These are phyloP conservation scores for Piper longum DNA, from an alignment of 164 flowering plant genomes.

Conservation along the genomic window DNA sequence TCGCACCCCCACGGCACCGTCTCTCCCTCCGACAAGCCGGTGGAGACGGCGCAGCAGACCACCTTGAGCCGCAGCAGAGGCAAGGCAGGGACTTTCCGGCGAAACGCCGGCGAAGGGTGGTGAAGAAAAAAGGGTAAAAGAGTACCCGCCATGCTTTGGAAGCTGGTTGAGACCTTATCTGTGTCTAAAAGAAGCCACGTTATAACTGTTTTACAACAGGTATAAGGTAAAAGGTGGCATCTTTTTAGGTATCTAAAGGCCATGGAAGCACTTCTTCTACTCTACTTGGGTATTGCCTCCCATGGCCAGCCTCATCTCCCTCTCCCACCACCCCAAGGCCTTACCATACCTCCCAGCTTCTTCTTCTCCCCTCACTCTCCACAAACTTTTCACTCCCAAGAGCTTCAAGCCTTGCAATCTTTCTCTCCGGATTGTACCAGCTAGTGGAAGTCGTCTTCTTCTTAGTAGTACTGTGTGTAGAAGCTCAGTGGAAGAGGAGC, in stretches of 20 bases:
- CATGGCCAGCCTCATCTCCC: slow-evolving; percentile 23
- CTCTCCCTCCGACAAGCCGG: slow-evolving; percentile 1
- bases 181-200: neutral
- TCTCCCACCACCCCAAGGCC: slow-evolving; percentile 1
- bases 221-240: neutral
- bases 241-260: neutral
- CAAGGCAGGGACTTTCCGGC: neutral
- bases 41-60: neutral
- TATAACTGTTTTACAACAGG: neutral
- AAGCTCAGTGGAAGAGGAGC: slow-evolving; percentile 12
- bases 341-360: neutral
- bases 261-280: neutral
- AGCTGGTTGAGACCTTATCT: neutral
- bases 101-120: neutral
- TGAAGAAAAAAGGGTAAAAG: neutral
- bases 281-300: slow-evolving; percentile 1
- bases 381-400: slow-evolving; percentile 5
- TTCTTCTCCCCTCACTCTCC: slow-evolving; percentile 4
- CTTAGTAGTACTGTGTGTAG: slow-evolving; percentile 15
- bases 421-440: neutral
- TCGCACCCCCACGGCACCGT: slow-evolving; percentile 84
- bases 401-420: slow-evolving; percentile 8
- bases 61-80: neutral
- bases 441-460: slow-evolving; percentile 12
- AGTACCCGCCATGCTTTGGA: slow-evolving; percentile 1